A percentile compares a stretch with the other conserved stretches of the same genome.
phyloP scores from a whole-genome alignment of 208 protist genomes.

The Wallacemonas collosoma region DNA sequence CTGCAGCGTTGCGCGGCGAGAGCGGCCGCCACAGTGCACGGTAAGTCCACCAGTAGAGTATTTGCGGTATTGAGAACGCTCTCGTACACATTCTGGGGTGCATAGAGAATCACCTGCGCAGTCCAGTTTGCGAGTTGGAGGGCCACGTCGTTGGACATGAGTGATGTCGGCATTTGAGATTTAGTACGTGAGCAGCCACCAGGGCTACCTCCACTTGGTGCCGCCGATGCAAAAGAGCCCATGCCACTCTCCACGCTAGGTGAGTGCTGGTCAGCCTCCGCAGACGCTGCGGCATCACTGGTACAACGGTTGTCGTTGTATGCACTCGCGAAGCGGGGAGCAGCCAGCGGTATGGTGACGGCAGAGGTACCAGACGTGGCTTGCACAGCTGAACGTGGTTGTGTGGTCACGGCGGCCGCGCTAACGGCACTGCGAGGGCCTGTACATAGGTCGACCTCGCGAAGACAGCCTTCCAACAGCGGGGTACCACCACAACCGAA shows the following conservation, averaged over 20 bases:
- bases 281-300: not conserved
- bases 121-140: constrained; percentile 21
- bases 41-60: constrained; percentile 15
- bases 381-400: not conserved
- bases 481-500: not conserved
- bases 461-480: not conserved
- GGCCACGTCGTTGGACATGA: constrained; percentile 17
- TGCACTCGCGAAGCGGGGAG: too few species aligned
- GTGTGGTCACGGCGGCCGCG: not conserved
- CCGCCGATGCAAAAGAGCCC: not conserved
- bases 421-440: constrained; percentile 1
- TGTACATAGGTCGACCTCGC: not conserved
- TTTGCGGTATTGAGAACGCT: constrained; percentile 15
- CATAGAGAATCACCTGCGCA: constrained; percentile 22
- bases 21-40: constrained; percentile 11
- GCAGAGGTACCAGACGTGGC: too few species aligned
- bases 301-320: too few species aligned
- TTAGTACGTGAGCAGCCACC: too few species aligned
- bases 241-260: constrained; percentile 14
- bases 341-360: too few species aligned
- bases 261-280: not conserved
- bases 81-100: constrained; percentile 19
- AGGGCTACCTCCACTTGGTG: too few species aligned
- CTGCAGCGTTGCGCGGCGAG: not conserved
- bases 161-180: too few species aligned